Conservation (phyloP, 1,284 basidiomycete genomes). For the Fomitopsis betulina region DNA sequence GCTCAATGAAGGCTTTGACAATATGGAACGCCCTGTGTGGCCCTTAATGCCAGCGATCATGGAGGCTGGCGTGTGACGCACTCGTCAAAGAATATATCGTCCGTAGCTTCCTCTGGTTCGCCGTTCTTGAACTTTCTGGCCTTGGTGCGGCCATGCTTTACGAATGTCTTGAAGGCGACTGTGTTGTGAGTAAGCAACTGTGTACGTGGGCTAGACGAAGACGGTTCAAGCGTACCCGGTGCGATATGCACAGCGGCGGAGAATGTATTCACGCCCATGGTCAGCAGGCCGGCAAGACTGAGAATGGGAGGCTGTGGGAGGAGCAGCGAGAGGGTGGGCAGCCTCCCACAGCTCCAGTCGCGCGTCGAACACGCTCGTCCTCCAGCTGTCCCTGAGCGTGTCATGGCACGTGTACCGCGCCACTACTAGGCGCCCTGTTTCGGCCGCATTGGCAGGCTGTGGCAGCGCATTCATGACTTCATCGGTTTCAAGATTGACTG, state of each 20-base stretch:
- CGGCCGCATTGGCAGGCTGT: no score
- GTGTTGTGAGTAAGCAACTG: neutral
- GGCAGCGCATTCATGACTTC: no score
- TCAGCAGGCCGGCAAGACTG: neutral
- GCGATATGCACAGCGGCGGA: constrained; percentile 46
- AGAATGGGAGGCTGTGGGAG: neutral
- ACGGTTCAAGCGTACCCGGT: constrained; percentile 31
- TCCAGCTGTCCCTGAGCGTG: constrained; percentile 2
- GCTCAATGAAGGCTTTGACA: constrained; percentile 60
- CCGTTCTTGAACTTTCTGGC: constrained; percentile 36
- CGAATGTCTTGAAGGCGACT: constrained; percentile 55
- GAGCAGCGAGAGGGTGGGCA: neutral
- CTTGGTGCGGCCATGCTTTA: constrained; percentile 52
- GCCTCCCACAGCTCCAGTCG: neutral
- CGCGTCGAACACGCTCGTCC: neutral
- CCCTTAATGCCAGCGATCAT: neutral
- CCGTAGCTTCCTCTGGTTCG: constrained; percentile 38
- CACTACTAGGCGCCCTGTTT: neutral
- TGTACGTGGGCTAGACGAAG: neutral
- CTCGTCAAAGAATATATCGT: constrained; percentile 64
- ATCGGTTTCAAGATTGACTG: no score
- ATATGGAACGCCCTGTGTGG: constrained; percentile 53
- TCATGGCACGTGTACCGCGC: constrained; percentile 5
- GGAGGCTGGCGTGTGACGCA: constrained; percentile 16
- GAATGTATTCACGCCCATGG: constrained; percentile 46